These are phyloP conservation scores for Parastagonospora nodorum DNA, from an alignment of 2,329 filamentous ascomycete species.

Conservation along the genomic window DNA sequence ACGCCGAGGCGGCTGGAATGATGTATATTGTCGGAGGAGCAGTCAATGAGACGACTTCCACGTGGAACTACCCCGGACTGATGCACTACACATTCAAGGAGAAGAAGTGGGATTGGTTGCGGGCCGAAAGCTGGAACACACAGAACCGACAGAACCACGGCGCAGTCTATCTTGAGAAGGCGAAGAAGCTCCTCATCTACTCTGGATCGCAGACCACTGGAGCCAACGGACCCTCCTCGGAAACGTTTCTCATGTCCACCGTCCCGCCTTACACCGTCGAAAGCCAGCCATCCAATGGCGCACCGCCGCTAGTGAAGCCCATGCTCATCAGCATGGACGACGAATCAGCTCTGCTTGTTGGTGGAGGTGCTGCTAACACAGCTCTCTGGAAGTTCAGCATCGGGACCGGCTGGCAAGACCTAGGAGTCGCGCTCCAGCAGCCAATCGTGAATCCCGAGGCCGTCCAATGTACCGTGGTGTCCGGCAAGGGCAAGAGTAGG, in stretches of 20 bases:
- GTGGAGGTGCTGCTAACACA: conserved; percentile 69
- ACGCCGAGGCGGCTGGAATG: conserved; percentile 66
- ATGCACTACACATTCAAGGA: conserved; percentile 68
- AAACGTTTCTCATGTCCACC: conserved; percentile 76
- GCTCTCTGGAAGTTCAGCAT: conserved; percentile 75
- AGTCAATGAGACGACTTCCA: conserved; percentile 38
- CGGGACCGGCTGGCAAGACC: conserved; percentile 67
- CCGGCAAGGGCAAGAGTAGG: conserved; percentile 76
- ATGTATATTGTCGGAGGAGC: conserved; percentile 82
- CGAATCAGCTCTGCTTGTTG: conserved; percentile 73
- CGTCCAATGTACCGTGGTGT: conserved; percentile 68
- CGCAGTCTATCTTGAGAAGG: conserved; percentile 72
- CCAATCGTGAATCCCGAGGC: conserved; percentile 64
- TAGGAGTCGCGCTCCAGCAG: conserved; percentile 66
- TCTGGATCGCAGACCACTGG: conserved; percentile 71
- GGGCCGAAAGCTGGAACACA: conserved; percentile 57
- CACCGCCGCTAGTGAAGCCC: conserved; percentile 69
- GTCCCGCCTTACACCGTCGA: conserved; percentile 67
- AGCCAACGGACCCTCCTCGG: conserved; percentile 62
- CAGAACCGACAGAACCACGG: conserved; percentile 76
- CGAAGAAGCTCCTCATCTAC: conserved; percentile 78
- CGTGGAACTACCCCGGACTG: conserved; percentile 70
- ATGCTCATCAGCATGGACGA: conserved; percentile 76
- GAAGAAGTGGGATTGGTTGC: conserved; percentile 63
- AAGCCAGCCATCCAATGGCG: conserved; percentile 53